These are phyloP conservation scores for Scutellaria baicalensis DNA, from an alignment of 257 asterid genomes.

Conservation along the genomic window DNA sequence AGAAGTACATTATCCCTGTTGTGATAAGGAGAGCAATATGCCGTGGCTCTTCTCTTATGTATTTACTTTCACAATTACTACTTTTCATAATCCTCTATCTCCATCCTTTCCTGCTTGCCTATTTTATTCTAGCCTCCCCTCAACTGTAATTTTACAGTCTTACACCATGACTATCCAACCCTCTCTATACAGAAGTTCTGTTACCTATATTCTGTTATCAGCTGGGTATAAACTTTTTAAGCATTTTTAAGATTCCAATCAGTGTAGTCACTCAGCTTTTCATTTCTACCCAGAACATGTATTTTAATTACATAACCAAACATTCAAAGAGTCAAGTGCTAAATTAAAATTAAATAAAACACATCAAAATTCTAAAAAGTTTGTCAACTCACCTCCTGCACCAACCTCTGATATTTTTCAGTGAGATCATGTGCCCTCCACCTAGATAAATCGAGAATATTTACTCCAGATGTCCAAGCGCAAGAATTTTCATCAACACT, in stretches of 20 bases:
- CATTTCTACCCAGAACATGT: neutral
- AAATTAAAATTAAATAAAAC: neutral
- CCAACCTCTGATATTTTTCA: slow-evolving; percentile 44
- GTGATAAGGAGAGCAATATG: neutral
- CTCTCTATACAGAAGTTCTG: neutral
- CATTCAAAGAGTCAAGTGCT: neutral
- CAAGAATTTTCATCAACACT: slow-evolving; percentile 55
- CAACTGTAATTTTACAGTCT: neutral
- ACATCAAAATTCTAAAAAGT: neutral
- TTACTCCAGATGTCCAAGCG: slow-evolving; percentile 91
- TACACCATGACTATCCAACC: neutral
- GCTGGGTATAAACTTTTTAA: neutral
- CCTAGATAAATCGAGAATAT: slow-evolving; percentile 60
- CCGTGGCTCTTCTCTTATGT: neutral
- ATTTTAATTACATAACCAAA: neutral
- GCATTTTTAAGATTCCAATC: slow-evolving; percentile 8
- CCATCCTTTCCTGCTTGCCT: neutral
- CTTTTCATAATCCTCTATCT: neutral
- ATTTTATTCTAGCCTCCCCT: neutral
- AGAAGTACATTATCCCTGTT: neutral
- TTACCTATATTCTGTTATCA: neutral
- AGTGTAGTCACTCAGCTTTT: neutral
- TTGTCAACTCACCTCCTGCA: slow-evolving; percentile 63
- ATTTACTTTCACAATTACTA: neutral
- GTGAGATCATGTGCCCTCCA: slow-evolving; percentile 78